These are phyloP conservation scores for Tetragonia tetragonoides DNA, from an alignment of 148 eudicot genomes.

Conservation along the genomic window DNA sequence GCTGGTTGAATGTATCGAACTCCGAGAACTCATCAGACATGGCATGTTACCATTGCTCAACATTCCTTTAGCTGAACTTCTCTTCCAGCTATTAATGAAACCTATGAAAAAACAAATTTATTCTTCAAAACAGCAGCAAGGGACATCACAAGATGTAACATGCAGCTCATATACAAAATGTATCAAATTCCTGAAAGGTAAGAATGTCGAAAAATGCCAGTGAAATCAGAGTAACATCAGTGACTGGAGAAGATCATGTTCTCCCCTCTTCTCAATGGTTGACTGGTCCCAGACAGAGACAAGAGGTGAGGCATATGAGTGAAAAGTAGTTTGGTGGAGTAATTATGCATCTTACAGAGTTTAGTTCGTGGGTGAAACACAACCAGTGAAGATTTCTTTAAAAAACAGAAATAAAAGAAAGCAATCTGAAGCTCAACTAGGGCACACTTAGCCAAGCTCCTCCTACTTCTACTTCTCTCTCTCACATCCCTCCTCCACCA, in stretches of 20 bases:
- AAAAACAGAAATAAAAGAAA: neutral
- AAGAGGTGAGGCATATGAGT: too few species aligned
- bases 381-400: neutral
- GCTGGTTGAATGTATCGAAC: slow-evolving; percentile 50
- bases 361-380: neutral
- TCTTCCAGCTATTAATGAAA: slow-evolving; percentile 25
- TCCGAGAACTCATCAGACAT: slow-evolving; percentile 28
- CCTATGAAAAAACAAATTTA: slow-evolving; percentile 10
- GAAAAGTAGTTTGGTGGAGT: neutral
- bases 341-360: neutral
- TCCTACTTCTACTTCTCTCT: too few species aligned
- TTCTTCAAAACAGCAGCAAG: neutral
- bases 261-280: neutral
- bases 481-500: too few species aligned
- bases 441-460: too few species aligned
- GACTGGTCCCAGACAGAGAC: neutral
- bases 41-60: slow-evolving; percentile 14
- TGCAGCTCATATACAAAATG: too few species aligned
- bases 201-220: too few species aligned
- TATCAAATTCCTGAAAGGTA: too few species aligned
- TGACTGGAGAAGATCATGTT: too few species aligned
- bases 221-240: neutral
- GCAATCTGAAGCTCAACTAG: neutral
- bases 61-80: slow-evolving; percentile 12
- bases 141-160: too few species aligned